A percentile compares a stretch with the other conserved stretches of the same genome.
These are phyloP conservation scores for Tetracladium marchalianum DNA, from an alignment of 495 filamentous ascomycete genomes.

Conservation along the genomic window DNA sequence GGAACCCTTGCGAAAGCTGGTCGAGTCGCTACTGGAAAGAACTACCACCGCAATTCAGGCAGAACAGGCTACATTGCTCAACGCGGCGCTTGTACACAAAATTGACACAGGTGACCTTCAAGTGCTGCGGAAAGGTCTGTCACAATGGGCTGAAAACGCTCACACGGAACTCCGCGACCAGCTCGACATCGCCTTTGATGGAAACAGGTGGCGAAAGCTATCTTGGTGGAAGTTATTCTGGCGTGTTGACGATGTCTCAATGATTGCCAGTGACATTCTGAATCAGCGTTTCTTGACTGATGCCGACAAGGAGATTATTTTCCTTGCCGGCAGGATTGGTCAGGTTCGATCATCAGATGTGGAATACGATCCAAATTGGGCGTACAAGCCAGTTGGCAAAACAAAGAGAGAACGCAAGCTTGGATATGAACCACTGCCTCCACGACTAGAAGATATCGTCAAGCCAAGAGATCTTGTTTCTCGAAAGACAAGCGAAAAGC, in stretches of 20 bases:
- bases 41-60: conserved; percentile 42
- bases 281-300: conserved; percentile 59
- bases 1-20: conserved; percentile 50
- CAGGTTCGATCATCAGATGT: conserved; percentile 48
- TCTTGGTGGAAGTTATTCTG: conserved; percentile 95
- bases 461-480: conserved; percentile 23
- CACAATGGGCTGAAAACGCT: conserved; percentile 64
- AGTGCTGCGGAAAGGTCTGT: conserved; percentile 46
- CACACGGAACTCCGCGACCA: conserved; percentile 75
- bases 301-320: conserved; percentile 67
- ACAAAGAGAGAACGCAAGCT: not conserved
- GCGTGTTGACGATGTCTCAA: conserved; percentile 82
- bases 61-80: conserved; percentile 34
- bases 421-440: conserved; percentile 2
- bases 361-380: conserved; percentile 7
- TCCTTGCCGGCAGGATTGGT: conserved; percentile 67
- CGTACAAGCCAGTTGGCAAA: conserved; percentile 9
- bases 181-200: conserved; percentile 63
- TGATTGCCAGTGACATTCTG: conserved; percentile 70
- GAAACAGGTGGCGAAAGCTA: conserved; percentile 60
- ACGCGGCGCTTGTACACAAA: conserved; percentile 17
- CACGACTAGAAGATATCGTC: conserved; percentile 5
- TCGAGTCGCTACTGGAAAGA: conserved; percentile 54
- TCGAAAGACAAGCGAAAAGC: not conserved
- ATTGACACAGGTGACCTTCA: conserved; percentile 33